These are phyloP conservation scores for Quercus wislizeni DNA, from an alignment of 306 rosid genomes.

Conservation along the genomic window DNA sequence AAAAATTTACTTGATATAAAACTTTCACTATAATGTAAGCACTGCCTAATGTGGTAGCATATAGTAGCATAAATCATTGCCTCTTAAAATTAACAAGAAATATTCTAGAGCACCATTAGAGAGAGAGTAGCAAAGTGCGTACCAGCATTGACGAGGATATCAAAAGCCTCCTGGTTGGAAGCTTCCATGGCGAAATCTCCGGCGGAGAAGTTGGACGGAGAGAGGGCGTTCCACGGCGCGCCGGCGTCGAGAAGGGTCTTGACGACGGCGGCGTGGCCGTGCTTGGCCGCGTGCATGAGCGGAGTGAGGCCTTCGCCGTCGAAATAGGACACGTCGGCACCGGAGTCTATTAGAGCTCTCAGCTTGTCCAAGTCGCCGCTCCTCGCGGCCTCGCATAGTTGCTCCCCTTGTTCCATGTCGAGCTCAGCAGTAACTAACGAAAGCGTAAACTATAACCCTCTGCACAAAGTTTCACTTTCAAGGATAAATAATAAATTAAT, in stretches of 20 bases:
- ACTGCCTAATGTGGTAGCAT: too few species aligned
- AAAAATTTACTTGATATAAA: too few species aligned
- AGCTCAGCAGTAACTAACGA: not conserved
- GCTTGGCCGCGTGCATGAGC: constrained; percentile 86
- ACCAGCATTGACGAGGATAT: constrained; percentile 77
- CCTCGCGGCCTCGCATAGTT: constrained; percentile 68
- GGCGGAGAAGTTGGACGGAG: constrained; percentile 73
- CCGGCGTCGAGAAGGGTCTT: constrained; percentile 65
- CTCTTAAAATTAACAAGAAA: too few species aligned
- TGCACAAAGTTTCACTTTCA: not conserved
- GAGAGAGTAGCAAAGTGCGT: not conserved
- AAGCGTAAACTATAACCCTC: constrained; percentile 14
- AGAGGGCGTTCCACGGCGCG: constrained; percentile 95
- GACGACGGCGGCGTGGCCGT: constrained; percentile 58
- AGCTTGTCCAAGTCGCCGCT: constrained; percentile 52
- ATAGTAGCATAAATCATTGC: too few species aligned
- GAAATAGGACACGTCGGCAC: constrained; percentile 60
- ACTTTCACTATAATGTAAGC: too few species aligned
- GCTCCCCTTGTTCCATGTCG: constrained; percentile 48
- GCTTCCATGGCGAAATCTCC: constrained; percentile 73
- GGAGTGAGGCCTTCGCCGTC: constrained; percentile 73
- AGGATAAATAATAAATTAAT: not conserved
- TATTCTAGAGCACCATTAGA: too few species aligned
- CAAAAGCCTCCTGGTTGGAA: constrained; percentile 62
- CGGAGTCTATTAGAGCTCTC: constrained; percentile 48